These are phyloP conservation scores for Chaetoceros tenuissimus DNA, from an alignment of 108 stramenopile genomes.

Conservation along the genomic window DNA sequence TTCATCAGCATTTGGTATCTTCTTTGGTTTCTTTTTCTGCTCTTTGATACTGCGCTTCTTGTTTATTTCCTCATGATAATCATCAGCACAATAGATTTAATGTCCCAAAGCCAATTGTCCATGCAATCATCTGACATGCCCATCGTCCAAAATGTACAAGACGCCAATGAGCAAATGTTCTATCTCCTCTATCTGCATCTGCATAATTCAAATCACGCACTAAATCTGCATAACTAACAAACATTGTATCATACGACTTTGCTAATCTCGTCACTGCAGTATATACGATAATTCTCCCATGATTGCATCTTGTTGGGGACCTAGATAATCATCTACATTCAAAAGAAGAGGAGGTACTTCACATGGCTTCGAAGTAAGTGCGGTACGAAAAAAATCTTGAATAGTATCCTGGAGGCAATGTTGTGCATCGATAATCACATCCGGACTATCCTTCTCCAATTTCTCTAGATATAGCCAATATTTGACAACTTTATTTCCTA, in stretches of 20 bases:
- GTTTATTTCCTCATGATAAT: neutral
- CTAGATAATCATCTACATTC: constrained; percentile 4
- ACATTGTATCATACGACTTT: constrained; percentile 3
- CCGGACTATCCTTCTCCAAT: neutral
- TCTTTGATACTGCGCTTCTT: neutral
- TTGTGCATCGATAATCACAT: constrained; percentile 5
- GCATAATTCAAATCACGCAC: constrained; percentile 66
- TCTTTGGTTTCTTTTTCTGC: neutral
- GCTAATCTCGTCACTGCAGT: constrained; percentile 1
- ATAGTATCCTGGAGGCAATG: neutral
- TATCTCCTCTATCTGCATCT: constrained; percentile 47
- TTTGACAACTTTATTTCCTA: constrained; percentile 4
- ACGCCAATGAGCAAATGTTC: neutral
- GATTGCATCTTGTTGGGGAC: neutral
- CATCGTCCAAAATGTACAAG: neutral
- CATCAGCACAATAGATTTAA: constrained; percentile 2
- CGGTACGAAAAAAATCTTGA: neutral
- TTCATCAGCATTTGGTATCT: neutral
- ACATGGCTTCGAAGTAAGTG: neutral
- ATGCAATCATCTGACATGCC: constrained; percentile 4
- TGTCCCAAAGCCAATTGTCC: constrained; percentile 3
- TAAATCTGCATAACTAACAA: constrained; percentile 57
- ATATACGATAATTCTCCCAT: constrained; percentile 5
- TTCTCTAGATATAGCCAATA: constrained; percentile 8
- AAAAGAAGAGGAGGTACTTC: constrained; percentile 1